phyloP scores from a whole-genome alignment of 2,329 filamentous ascomycete genomes.

The Alternaria ethzedia region DNA sequence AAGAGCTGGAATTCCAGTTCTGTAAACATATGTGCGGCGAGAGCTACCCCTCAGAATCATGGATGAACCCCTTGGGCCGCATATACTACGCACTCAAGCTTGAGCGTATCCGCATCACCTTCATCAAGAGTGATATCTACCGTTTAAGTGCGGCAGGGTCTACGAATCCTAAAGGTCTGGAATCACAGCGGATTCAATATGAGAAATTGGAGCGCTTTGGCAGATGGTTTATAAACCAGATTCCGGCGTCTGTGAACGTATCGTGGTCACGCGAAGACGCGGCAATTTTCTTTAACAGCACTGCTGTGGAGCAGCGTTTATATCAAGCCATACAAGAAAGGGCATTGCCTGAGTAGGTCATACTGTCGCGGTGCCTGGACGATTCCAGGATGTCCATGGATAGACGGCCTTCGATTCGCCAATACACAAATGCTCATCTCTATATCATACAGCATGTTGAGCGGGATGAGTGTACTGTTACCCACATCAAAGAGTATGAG shows the following conservation, averaged over 20 bases:
- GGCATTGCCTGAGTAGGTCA: not conserved
- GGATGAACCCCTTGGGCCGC: not conserved
- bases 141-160: not conserved
- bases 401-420: not conserved
- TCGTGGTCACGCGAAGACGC: not conserved
- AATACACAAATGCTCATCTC: not conserved
- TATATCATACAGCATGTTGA: not conserved
- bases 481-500: not conserved
- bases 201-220: not conserved
- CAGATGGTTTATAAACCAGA: not conserved
- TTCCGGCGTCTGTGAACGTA: slow-evolving; percentile 6
- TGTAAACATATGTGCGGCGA: not conserved
- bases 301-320: slow-evolving; percentile 2
- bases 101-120: not conserved
- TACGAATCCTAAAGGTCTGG: not conserved
- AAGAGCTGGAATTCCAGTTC: not conserved
- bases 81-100: not conserved
- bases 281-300: not conserved
- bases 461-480: not conserved
- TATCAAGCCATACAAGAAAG: slow-evolving; percentile 8
- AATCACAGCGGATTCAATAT: not conserved
- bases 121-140: not conserved
- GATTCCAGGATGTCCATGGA: not conserved
- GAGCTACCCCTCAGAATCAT: not conserved
- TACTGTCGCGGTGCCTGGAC: not conserved